phyloP scores from a whole-genome alignment of 176 grass and related monocot genomes.

The Neostapfia colusana region DNA sequence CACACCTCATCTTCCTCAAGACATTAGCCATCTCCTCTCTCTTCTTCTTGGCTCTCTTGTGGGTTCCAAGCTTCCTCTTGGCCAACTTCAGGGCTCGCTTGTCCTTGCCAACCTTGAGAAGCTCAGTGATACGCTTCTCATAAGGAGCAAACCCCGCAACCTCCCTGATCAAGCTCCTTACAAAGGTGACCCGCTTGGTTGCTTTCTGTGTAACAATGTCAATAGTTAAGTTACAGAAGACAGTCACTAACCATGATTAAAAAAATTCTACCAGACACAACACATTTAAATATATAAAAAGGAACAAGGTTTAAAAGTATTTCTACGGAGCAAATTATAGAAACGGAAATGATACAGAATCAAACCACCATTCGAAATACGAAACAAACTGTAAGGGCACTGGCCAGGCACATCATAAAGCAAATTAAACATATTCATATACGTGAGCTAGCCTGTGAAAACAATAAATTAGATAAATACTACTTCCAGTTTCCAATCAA shows the following conservation, averaged over 20 bases:
- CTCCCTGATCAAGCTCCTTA: constrained; percentile 57
- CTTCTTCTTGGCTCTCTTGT: constrained; percentile 75
- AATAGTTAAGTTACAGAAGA: background rate
- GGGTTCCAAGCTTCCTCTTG: constrained; percentile 59
- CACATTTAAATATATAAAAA: background rate
- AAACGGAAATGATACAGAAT: too few relatives aligned
- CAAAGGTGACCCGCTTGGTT: constrained; percentile 49
- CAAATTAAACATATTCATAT: background rate
- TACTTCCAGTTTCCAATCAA: background rate
- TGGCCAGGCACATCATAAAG: background rate
- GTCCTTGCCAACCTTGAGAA: constrained; percentile 64
- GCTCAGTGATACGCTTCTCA: constrained; percentile 65
- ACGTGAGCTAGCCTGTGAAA: background rate
- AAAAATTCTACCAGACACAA: background rate
- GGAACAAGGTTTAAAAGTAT: too few relatives aligned
- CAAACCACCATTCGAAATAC: too few relatives aligned
- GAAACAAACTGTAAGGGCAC: background rate
- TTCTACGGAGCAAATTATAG: too few relatives aligned
- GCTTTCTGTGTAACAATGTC: constrained; percentile 37
- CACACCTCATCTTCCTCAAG: constrained; percentile 57
- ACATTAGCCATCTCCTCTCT: constrained; percentile 60
- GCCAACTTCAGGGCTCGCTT: constrained; percentile 64
- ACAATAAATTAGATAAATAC: too few relatives aligned
- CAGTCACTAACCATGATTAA: too few relatives aligned
- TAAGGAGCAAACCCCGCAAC: constrained; percentile 65